phyloP scores from a whole-genome alignment of 108 stramenopile genomes.

The Fragilaria crotonensis region DNA sequence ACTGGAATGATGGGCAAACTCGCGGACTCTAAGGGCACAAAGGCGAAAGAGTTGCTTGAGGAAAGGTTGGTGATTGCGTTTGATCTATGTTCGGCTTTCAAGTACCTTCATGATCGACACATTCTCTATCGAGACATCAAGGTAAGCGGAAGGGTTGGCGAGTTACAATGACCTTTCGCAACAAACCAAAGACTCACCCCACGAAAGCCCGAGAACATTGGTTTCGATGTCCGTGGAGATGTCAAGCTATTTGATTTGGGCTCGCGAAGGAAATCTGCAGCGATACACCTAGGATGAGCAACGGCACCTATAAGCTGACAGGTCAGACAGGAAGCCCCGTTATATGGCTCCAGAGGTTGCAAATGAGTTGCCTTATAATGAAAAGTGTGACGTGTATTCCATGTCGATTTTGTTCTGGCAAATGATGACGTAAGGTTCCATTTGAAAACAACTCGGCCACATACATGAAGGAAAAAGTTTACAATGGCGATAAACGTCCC shows the following conservation, averaged over 20 bases:
- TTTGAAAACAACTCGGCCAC: conserved; percentile 19
- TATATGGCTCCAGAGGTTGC: conserved; percentile 44
- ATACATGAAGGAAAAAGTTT: conserved; percentile 14
- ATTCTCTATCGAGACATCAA: conserved; percentile 43
- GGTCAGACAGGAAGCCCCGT: conserved; percentile 27
- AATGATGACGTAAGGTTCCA: conserved; percentile 16
- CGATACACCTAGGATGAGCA: neutral
- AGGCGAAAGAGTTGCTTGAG: conserved; percentile 24
- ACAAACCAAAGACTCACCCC: too few relatives aligned
- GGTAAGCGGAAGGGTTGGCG: conserved; percentile 6
- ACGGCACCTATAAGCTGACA: conserved; percentile 28
- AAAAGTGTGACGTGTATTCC: conserved; percentile 25
- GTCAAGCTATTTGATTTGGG: conserved; percentile 21
- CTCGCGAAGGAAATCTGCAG: conserved; percentile 10
- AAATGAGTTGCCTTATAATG: conserved; percentile 26
- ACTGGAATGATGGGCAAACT: neutral
- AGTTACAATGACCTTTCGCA: neutral
- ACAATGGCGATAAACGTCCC: conserved; percentile 22
- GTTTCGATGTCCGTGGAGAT: conserved; percentile 25
- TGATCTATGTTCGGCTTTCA: conserved; percentile 38
- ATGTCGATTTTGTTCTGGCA: conserved; percentile 25
- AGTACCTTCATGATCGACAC: conserved; percentile 28
- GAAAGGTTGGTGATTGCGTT: conserved; percentile 34
- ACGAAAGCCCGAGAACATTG: conserved; percentile 15
- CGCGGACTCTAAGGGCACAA: conserved; percentile 1